These are phyloP conservation scores for Mycena indigotica DNA, from an alignment of 768 basidiomycete species.

Conservation along the genomic window DNA sequence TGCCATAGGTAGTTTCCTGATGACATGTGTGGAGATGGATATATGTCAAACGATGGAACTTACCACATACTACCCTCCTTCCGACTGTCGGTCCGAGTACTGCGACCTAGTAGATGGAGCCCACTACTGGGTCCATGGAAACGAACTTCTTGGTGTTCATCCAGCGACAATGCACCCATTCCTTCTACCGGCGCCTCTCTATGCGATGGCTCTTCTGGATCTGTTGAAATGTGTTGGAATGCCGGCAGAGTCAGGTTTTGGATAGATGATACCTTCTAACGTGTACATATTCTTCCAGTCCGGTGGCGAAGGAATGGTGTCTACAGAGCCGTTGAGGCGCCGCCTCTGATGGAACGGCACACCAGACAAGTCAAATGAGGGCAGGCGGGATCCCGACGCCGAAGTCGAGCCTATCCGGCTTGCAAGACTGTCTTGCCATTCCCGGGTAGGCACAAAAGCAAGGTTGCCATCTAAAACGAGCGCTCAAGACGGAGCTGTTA, in stretches of 20 bases:
- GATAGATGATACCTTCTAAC: conserved; percentile 41
- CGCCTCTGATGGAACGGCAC: conserved; percentile 49
- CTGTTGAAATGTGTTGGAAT: conserved; percentile 20
- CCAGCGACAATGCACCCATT: conserved; percentile 71
- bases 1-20: conserved; percentile 73
- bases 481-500: no score
- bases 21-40: conserved; percentile 4
- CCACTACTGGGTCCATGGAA: conserved; percentile 83
- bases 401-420: conserved; percentile 47
- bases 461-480: conserved; percentile 55
- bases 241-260: background rate
- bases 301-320: conserved; percentile 33
- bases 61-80: conserved; percentile 72
- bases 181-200: conserved; percentile 47
- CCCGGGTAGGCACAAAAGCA: conserved; percentile 65
- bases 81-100: conserved; percentile 65
- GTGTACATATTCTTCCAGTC: conserved; percentile 66
- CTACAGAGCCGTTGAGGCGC: conserved; percentile 40
- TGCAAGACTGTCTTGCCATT: conserved; percentile 79
- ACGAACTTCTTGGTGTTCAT: conserved; percentile 79
- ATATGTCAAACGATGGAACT: conserved; percentile 25
- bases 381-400: conserved; percentile 25
- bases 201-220: conserved; percentile 43
- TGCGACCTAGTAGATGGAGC: conserved; percentile 70
- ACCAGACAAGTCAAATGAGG: conserved; percentile 31